Evolutionary conservation across 805 yeast species (phyloP).

Genomic region (Spathaspora sp.): DNA sequence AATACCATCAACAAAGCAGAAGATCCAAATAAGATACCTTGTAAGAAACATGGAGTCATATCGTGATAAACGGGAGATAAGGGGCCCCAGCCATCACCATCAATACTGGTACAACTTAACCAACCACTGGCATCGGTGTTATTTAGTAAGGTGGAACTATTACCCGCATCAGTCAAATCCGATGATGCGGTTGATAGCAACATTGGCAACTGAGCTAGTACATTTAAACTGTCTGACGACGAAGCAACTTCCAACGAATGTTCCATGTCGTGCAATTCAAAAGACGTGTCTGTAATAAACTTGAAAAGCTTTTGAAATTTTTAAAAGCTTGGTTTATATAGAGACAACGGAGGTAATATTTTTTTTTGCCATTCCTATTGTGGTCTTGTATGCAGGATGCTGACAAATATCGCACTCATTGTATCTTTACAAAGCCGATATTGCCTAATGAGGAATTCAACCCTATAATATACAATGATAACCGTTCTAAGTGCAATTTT

Average conservation of each 20-base stretch:
- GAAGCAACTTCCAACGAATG: neutral
- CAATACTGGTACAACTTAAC: constrained; percentile 10
- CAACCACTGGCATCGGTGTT: constrained; percentile 1
- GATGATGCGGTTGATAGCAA: neutral
- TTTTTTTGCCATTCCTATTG: too few relatives aligned
- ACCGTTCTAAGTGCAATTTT: too few relatives aligned
- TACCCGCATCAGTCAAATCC: neutral
- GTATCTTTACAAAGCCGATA: too few relatives aligned
- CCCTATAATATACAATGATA: too few relatives aligned
- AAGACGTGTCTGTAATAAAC: neutral
- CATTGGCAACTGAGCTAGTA: neutral
- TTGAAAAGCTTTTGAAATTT: neutral
- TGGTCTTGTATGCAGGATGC: too few relatives aligned
- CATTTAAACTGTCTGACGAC: neutral
- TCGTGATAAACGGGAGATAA: constrained; percentile 44
- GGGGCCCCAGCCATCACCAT: constrained; percentile 42
- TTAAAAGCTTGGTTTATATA: too few relatives aligned
- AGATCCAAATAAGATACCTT: constrained; percentile 45
- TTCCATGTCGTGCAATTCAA: neutral
- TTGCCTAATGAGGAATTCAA: too few relatives aligned
- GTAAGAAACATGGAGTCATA: constrained; percentile 57
- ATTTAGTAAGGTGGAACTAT: neutral
- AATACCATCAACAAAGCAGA: constrained; percentile 41
- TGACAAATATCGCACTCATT: too few relatives aligned
- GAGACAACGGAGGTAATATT: too few relatives aligned